Base-by-base conservation (phyloP, 2,329 filamentous ascomycete species). In the Aureobasidium sp. region DNA sequence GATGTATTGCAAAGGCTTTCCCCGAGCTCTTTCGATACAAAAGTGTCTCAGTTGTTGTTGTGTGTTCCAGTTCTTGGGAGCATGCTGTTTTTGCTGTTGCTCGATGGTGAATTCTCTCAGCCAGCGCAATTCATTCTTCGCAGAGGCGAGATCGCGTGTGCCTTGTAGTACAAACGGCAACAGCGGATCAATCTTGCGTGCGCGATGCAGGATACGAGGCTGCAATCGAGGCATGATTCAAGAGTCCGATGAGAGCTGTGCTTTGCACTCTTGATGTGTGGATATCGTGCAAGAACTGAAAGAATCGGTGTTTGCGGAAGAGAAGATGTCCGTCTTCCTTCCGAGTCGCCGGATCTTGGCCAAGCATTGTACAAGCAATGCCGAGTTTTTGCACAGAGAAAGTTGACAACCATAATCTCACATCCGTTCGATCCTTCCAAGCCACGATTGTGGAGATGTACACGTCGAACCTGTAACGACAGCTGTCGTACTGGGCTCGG, bases 1-100 rank as follows among this genome's bases (percentile, higher is more conserved):
- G 25, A 97, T 81, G 71, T 97, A 97, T 73, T 97, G 94, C 37
- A 99, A 76, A 1, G 94, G 94, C 63, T 86, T 83, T 1, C 91
- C 91, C n/a, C 67, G 73, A 3, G 80, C 76, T 63, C 84, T 76
- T 49, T 72, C 67, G 22, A 58, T 57, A 59, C 76, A 81, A 69
- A 78, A 73, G 3, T 62, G 65, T 52, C 65, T 68, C 22, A 64
- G 47, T 14, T 20, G 36, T 3, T 57, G 6, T 42, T 47, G 44
- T 49, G 31, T 2, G 71, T 71, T 65, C 68, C 65, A 58, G 31
- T 5, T 1, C 0, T 34, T 57, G 39, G 41, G 9, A 47, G 14
- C 34, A 1, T 41, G 41, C 60, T 12, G 11, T 48, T 25, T 39
- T 25, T 17, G 57, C 41, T 47, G 52, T 42, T 37, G 59, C 70